Conservation (phyloP, 1,284 basidiomycete species). For the Apiotrichum veenhuisii region DNA sequence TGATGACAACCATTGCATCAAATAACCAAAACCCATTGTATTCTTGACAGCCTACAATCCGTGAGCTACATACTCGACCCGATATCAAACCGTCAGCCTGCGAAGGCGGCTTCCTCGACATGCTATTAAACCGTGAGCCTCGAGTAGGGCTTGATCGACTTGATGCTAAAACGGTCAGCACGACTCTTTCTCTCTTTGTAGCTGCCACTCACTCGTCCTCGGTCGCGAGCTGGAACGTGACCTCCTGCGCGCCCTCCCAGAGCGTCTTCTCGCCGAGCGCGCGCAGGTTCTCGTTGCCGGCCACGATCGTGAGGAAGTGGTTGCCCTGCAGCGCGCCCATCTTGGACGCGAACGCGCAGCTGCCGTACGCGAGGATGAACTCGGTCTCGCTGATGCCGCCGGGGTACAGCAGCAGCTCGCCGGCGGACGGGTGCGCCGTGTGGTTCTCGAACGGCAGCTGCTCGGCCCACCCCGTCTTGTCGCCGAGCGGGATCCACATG, state of each 20-base stretch:
- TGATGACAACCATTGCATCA: no score
- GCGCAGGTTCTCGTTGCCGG: constrained; percentile 15
- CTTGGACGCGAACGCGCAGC: constrained; percentile 13
- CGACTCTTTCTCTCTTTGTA: neutral
- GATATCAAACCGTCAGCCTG: no score
- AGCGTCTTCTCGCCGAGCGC: constrained; percentile 16
- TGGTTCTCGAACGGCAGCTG: constrained; percentile 20
- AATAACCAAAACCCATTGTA: no score
- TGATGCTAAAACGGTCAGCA: neutral
- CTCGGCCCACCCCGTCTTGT: constrained; percentile 7
- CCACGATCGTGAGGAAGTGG: constrained; percentile 19
- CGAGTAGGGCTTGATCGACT: neutral
- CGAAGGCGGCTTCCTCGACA: no score
- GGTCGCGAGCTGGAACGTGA: constrained; percentile 15
- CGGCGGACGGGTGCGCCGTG: constrained; percentile 16
- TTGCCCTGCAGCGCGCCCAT: constrained; percentile 21
- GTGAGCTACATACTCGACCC: no score
- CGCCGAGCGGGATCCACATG: constrained; percentile 22
- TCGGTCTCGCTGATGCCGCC: constrained; percentile 21
- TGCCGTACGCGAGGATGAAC: constrained; percentile 20
- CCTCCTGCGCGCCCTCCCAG: constrained; percentile 22
- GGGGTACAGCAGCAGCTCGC: constrained; percentile 17
- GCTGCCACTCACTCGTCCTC: constrained; percentile 12
- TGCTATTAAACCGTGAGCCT: no score
- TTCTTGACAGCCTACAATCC: no score